A percentile compares a stretch with the other conserved stretches of the same genome.
Evolutionary conservation across 192 early-diverging fungal species (phyloP).

Genomic region (Phycomyces blakesleeanus): DNA sequence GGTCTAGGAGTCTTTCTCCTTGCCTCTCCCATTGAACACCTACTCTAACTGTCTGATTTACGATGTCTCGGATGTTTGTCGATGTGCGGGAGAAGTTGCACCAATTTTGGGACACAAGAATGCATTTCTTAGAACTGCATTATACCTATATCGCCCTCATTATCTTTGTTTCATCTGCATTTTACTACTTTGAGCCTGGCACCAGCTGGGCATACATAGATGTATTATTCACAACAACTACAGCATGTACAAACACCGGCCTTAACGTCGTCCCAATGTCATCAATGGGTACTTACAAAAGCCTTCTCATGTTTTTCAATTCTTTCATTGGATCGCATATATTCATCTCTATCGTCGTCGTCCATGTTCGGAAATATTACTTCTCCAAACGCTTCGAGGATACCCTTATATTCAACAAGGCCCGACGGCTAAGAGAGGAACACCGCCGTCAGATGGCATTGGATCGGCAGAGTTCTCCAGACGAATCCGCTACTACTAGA

Average conservation of each 20-base stretch:
- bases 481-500: background rate
- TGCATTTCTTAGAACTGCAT: slow-evolving; percentile 38
- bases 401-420: slow-evolving; percentile 25
- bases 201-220: slow-evolving; percentile 27
- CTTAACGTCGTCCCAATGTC: slow-evolving; percentile 31
- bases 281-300: slow-evolving; percentile 19
- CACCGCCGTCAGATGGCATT: slow-evolving; percentile 11
- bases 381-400: slow-evolving; percentile 35
- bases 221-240: slow-evolving; percentile 28
- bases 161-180: slow-evolving; percentile 19
- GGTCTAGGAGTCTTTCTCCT: background rate
- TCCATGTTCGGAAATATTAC: slow-evolving; percentile 24
- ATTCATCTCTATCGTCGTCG: slow-evolving; percentile 21
- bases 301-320: slow-evolving; percentile 13
- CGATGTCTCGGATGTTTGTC: background rate
- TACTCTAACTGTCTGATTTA: background rate
- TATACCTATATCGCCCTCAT: slow-evolving; percentile 27
- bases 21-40: background rate
- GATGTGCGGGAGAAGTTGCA: background rate
- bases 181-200: slow-evolving; percentile 23
- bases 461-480: background rate
- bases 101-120: slow-evolving; percentile 19
- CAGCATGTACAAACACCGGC: slow-evolving; percentile 28
- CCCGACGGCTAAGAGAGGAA: slow-evolving; percentile 13
- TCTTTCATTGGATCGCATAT: slow-evolving; percentile 29